A percentile compares a stretch with the other conserved stretches of the same genome.
Conservation (phyloP, 2,329 filamentous ascomycete species). For the Clathrospora elynae region DNA sequence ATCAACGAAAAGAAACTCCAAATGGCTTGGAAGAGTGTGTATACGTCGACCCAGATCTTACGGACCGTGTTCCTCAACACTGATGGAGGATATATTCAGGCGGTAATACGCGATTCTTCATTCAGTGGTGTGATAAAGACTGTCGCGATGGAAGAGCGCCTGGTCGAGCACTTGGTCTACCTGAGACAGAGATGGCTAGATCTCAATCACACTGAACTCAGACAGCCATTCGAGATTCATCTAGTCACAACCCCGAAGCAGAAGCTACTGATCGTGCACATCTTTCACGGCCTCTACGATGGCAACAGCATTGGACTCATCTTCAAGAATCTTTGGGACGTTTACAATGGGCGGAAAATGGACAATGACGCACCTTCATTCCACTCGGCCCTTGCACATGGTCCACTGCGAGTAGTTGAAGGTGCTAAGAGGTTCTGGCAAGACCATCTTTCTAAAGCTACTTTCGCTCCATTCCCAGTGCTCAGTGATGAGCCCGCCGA, state of each 20-base stretch:
- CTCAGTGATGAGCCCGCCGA: slow-evolving; percentile 24
- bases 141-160: slow-evolving; percentile 30
- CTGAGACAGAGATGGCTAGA: slow-evolving; percentile 59
- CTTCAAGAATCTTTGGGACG: slow-evolving; percentile 61
- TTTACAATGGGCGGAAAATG: slow-evolving; percentile 52
- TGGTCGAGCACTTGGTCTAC: slow-evolving; percentile 34
- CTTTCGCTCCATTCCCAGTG: slow-evolving; percentile 36
- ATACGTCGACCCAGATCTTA: slow-evolving; percentile 65
- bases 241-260: slow-evolving; percentile 44
- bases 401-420: slow-evolving; percentile 63
- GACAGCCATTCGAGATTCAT: slow-evolving; percentile 59
- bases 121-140: slow-evolving; percentile 20
- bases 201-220: slow-evolving; percentile 57
- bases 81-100: slow-evolving; percentile 76
- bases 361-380: slow-evolving; percentile 60
- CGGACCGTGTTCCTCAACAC: slow-evolving; percentile 75
- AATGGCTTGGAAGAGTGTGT: slow-evolving; percentile 62
- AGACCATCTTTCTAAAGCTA: slow-evolving; percentile 55
- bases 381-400: slow-evolving; percentile 68
- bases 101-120: slow-evolving; percentile 58
- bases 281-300: slow-evolving; percentile 89
- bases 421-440: slow-evolving; percentile 71
- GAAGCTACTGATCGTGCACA: slow-evolving; percentile 63
- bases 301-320: slow-evolving; percentile 76
- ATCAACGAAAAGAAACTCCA: slow-evolving; percentile 58